A percentile compares a stretch with the other conserved stretches of the same genome.
phyloP scores from a whole-genome alignment of 129 eudicot species.

The Dittrichia graveolens region DNA sequence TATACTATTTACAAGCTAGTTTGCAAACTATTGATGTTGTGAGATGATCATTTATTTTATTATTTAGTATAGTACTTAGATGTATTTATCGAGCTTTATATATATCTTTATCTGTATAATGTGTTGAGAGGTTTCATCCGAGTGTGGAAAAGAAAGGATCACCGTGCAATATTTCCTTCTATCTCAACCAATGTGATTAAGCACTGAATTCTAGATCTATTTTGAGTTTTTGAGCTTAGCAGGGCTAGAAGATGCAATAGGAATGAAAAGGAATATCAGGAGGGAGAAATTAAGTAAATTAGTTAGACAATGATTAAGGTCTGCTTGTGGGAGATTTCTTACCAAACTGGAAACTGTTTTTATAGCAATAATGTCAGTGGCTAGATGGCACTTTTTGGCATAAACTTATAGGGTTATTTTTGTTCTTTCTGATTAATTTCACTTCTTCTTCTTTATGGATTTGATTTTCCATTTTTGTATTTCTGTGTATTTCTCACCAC shows the following conservation, averaged over 20 bases:
- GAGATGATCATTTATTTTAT: too few relatives aligned
- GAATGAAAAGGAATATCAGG: too few relatives aligned
- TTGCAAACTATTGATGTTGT: too few relatives aligned
- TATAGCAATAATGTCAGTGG: not conserved
- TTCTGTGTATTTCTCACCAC: conserved; percentile 4
- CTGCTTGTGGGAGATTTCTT: conserved; percentile 8
- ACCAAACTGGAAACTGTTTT: conserved; percentile 9
- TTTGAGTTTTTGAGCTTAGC: not conserved
- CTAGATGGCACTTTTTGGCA: conserved; percentile 10
- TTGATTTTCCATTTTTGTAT: conserved; percentile 5
- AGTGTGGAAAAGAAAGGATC: too few relatives aligned
- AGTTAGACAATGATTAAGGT: conserved; percentile 3
- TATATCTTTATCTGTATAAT: too few relatives aligned
- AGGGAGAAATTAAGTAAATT: not conserved
- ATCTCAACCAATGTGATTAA: too few relatives aligned
- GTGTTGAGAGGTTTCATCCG: too few relatives aligned
- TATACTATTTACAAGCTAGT: too few relatives aligned
- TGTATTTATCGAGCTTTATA: too few relatives aligned
- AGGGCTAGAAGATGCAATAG: not conserved
- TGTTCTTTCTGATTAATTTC: conserved; percentile 5
- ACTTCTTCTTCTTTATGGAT: conserved; percentile 6
- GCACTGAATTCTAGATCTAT: too few relatives aligned
- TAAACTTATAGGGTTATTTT: conserved; percentile 1
- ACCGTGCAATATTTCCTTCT: too few relatives aligned
- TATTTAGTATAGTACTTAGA: too few relatives aligned